Base-by-base conservation (phyloP, 495 filamentous ascomycete species). In the Tetracladium setigerum region DNA sequence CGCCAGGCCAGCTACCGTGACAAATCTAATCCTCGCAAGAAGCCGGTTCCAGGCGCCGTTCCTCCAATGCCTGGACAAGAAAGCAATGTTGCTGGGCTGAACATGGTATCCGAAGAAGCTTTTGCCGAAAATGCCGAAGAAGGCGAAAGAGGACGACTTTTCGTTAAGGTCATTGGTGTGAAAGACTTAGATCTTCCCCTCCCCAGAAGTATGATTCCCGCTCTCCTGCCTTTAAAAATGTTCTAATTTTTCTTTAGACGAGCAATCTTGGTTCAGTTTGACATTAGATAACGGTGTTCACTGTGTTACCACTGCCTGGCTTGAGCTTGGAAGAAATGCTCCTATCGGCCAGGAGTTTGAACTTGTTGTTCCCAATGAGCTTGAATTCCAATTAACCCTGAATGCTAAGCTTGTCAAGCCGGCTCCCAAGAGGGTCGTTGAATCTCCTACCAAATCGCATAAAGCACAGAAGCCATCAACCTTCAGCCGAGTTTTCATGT, bases 341-440 rank as follows among this genome's bases (percentile, higher is more conserved):
- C 91, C 94, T 3, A 96, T 98, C 55, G 92, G 92, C 15, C 92
- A 98, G 57, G 92, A 98, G 62, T 98, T 98, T 50, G 92, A 98
- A 64, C 81, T 98, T 32, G 90, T 96, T 44, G 92, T 98, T 33
- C 84, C 94, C 33, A 89, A 95, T 55, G 91, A 97, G 55, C 76
- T 98, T 17, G 92, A 98, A 62, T 98, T 98, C 65, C 91, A 96
- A 60, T 76, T 98, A 24, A 97, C 92, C 1, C 77, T 98, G 16
- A 94, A 96, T 51, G 92, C 91, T 49, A 96, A 95, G 70, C 72
- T 95, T 19, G 86, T 95, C 52, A 82, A 84, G 55, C 87, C 87
- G 14, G 78, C 81, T 33, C 64, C 77, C 17, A 68, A 75, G 24
- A 69, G 50, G 47, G 61, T 61, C 32, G 70, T 72, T 2, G 66